Base-by-base conservation (phyloP, 495 filamentous ascomycete species). In the Rhypophila decipiens region DNA sequence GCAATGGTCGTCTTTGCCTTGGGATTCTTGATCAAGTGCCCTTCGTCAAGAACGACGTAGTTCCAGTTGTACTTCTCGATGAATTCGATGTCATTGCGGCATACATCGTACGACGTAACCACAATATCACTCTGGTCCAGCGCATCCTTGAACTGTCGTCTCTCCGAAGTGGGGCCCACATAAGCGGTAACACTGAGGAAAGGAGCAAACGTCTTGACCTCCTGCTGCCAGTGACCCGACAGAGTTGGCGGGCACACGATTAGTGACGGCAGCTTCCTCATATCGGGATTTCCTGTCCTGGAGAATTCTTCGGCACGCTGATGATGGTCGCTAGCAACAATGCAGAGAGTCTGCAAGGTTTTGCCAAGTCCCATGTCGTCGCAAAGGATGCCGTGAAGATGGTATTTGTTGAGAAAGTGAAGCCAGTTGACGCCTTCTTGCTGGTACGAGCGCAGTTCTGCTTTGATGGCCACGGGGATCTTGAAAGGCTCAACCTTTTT, bases 341-440 rank as follows among this genome's bases (percentile, higher is more conserved):
- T 97, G 61, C 94, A 97, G 37, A 98, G 79, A 0, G 93, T 98
- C 65, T 98, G 93, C 18, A 98, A 73, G 1, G 93, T 98, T 66
- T 98, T 98, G 24, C 93, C 93, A 37, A 98, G 86, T 53, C 93
- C 93, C 93, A 98, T 98, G 61, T 98, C 93, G 60, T 98, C 93
- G 62, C 93, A 98, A 44, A 98, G 88, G 68, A 98, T 95, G 33
- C 93, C 93, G 54, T 98, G 93, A 13, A 98, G 79, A 63, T 97
- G 88, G 60, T 96, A 98, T 31, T 88, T 90, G 59, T 97, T 98
- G 54, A 98, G 83, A 73, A 98, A 98, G 41, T 90, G 82, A 38
- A 98, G 84, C 93, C 93, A 98, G 60, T 97, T 98, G 65, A 98
- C 90, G 66, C 93, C 93, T 38, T 98, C 93, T 65, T 98, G 93